Evolutionary conservation across 73 alveolate species (phyloP).

Genomic region (Halteria grandinella): DNA sequence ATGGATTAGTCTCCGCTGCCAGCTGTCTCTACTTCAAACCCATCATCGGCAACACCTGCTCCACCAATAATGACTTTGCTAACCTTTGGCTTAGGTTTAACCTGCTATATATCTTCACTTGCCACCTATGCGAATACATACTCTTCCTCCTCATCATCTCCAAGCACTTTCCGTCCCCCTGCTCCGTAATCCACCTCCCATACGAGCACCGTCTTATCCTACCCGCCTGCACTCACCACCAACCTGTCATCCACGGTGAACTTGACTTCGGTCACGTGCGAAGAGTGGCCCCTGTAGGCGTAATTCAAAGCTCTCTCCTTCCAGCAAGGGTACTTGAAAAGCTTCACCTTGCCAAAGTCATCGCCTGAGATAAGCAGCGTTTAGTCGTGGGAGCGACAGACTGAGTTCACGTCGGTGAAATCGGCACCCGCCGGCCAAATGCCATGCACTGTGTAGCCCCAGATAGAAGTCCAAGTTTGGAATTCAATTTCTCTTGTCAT

Average conservation of each 20-base stretch:
- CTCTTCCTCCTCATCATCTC: slow-evolving; percentile 63
- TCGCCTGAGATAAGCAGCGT: slow-evolving; percentile 97
- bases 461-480: slow-evolving; percentile 71
- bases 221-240: too few relatives aligned
- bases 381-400: slow-evolving; percentile 87
- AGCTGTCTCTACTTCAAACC: slow-evolving; percentile 83
- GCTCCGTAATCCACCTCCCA: slow-evolving; percentile 96
- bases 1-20: slow-evolving; percentile 91
- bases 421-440: slow-evolving; percentile 98
- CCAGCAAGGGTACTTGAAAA: slow-evolving; percentile 94
- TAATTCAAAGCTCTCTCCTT: slow-evolving; percentile 47
- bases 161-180: slow-evolving; percentile 15
- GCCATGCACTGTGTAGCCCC: slow-evolving; percentile 98
- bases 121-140: too few relatives aligned
- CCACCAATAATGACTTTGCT: slow-evolving; percentile 50
- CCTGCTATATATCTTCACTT: slow-evolving; percentile 43
- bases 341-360: slow-evolving; percentile 95
- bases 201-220: slow-evolving; percentile 91
- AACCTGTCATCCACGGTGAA: slow-evolving; percentile 91
- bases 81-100: slow-evolving; percentile 37
- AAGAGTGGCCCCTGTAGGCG: slow-evolving; percentile 76
- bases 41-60: slow-evolving; percentile 75
- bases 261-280: slow-evolving; percentile 90
- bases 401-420: slow-evolving; percentile 96
- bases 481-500: too few relatives aligned